Evolutionary conservation across 2,329 filamentous ascomycete species (phyloP).

Genomic region (Beauveria medogensis): DNA sequence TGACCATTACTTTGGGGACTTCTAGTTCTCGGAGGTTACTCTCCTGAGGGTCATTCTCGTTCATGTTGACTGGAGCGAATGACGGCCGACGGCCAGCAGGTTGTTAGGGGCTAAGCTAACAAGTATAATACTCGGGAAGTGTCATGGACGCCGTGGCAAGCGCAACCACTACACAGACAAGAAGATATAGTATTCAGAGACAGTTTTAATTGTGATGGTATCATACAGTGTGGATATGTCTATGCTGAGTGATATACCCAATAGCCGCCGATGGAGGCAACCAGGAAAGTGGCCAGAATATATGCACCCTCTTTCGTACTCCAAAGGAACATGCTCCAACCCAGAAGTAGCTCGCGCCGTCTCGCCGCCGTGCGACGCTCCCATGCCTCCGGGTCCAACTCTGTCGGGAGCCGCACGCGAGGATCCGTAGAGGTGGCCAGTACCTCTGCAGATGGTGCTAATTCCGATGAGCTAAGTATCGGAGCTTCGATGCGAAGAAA

Average conservation of each 20-base stretch:
- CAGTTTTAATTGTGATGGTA: background rate
- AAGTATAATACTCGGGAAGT: background rate
- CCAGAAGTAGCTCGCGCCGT: conserved; percentile 38
- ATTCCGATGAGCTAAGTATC: conserved; percentile 36
- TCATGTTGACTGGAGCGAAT: background rate
- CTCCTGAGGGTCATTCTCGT: background rate
- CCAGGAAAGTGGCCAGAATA: conserved; percentile 34
- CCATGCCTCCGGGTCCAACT: conserved; percentile 49
- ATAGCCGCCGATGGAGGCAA: conserved; percentile 36
- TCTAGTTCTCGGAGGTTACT: conserved; percentile 33
- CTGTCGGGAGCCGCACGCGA: conserved; percentile 37
- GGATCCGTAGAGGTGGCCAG: conserved; percentile 30
- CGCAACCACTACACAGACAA: background rate
- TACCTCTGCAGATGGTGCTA: conserved; percentile 26
- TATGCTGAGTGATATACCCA: conserved; percentile 26
- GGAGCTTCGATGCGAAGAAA: conserved; percentile 63
- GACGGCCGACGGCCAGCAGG: background rate
- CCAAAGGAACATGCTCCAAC: conserved; percentile 48
- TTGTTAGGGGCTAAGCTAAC: background rate
- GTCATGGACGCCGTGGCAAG: background rate
- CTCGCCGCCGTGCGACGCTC: conserved; percentile 39
- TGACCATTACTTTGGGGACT: conserved; percentile 63
- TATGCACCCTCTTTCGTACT: conserved; percentile 43
- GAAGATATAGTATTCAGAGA: background rate
- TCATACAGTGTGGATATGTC: background rate